Conservation (phyloP, 106 monocot species). For the Cymbidium sinense region DNA sequence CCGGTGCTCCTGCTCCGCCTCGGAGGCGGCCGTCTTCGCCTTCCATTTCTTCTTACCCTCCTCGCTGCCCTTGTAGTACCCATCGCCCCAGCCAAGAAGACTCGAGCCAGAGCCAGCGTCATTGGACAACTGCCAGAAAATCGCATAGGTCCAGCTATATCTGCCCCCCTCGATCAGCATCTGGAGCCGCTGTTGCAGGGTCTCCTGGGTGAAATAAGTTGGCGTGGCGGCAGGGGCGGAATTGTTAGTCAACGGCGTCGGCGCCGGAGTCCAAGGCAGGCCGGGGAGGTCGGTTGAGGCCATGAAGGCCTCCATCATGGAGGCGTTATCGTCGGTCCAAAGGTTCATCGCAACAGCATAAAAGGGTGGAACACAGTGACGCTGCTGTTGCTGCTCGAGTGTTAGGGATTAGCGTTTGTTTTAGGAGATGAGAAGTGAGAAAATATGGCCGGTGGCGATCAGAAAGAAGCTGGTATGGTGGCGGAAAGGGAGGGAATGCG, state of each 20-base stretch:
- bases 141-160: slow-evolving; percentile 72
- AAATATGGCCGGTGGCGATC: background rate
- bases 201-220: slow-evolving; percentile 35
- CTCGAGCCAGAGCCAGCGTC: slow-evolving; percentile 33
- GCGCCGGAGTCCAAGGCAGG: slow-evolving; percentile 24
- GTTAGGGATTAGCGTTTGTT: background rate
- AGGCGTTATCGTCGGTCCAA: slow-evolving; percentile 79
- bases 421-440: background rate
- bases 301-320: slow-evolving; percentile 91
- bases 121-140: slow-evolving; percentile 77
- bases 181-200: slow-evolving; percentile 68
- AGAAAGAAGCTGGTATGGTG: background rate
- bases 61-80: slow-evolving; percentile 70
- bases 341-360: slow-evolving; percentile 48
- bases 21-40: slow-evolving; percentile 10
- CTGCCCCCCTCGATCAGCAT: slow-evolving; percentile 47
- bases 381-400: background rate
- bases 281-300: slow-evolving; percentile 38
- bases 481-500: background rate
- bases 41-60: slow-evolving; percentile 42
- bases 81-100: slow-evolving; percentile 80
- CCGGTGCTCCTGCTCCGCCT: slow-evolving; percentile 64
- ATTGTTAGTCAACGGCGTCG: background rate
- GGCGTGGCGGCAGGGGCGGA: background rate
- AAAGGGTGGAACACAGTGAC: background rate